These are phyloP conservation scores for Fraxinus sp. DNA, from an alignment of 305 asterid genomes.

Conservation along the genomic window DNA sequence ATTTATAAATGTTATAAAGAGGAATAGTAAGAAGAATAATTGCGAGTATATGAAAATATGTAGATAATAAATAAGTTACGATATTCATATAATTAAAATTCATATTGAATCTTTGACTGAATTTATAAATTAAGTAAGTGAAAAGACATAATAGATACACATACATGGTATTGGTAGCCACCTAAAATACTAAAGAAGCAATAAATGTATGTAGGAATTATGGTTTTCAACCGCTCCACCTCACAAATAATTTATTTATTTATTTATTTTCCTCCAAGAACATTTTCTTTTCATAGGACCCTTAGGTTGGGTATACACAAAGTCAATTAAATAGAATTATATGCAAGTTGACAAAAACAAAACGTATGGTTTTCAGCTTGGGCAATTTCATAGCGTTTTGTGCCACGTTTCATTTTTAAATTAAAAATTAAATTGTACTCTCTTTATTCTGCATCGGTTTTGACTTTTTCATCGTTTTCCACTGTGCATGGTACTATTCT, in stretches of 20 bases:
- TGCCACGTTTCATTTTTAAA: conserved; percentile 34
- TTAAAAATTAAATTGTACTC: conserved; percentile 5
- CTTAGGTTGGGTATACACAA: neutral
- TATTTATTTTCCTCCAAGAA: neutral
- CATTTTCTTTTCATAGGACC: neutral
- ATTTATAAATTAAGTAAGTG: neutral
- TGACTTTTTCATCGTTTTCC: conserved; percentile 34
- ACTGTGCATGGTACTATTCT: neutral
- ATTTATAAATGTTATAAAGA: neutral
- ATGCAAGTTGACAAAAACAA: conserved; percentile 5
- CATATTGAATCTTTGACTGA: neutral
- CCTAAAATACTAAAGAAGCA: conserved; percentile 57
- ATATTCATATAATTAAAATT: too few species aligned
- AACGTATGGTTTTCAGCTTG: neutral
- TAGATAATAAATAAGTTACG: neutral
- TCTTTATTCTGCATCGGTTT: conserved; percentile 25
- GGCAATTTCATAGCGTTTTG: neutral
- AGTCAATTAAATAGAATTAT: conserved; percentile 7
- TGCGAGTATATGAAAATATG: neutral
- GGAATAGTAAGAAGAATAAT: neutral
- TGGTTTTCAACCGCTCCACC: conserved; percentile 63
- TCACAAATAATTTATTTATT: conserved; percentile 24
- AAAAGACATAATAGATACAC: neutral
- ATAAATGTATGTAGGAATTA: conserved; percentile 35
- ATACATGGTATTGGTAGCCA: conserved; percentile 21